Evolutionary conservation across 495 filamentous ascomycete species (phyloP).

Genomic region (Recurvomyces mirabilis): DNA sequence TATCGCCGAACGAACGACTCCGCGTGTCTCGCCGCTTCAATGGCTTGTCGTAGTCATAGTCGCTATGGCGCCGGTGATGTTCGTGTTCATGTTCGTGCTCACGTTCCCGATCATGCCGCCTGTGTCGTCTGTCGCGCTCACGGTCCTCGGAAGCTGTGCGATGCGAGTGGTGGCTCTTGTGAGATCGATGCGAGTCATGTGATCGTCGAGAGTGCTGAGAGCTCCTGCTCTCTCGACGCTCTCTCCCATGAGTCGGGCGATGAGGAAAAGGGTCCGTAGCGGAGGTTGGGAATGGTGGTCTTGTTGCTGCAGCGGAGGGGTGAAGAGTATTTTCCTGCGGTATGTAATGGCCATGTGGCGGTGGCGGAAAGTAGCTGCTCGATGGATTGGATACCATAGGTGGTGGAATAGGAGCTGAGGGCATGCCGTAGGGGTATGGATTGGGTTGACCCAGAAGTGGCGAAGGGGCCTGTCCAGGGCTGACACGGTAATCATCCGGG

Average conservation of each 20-base stretch:
- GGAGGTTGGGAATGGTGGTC: background rate
- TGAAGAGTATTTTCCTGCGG: background rate
- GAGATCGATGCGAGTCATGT: conserved; percentile 4
- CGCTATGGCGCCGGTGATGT: background rate
- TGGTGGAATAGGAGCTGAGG: background rate
- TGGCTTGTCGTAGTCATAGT: no score
- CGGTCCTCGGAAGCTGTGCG: background rate
- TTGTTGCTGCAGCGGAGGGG: background rate
- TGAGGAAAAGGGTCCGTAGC: background rate
- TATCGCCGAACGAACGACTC: no score
- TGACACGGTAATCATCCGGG: background rate
- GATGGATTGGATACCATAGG: background rate
- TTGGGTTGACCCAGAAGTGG: background rate
- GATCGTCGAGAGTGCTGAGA: conserved; percentile 1
- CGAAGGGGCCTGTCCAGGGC: background rate
- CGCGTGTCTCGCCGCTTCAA: no score
- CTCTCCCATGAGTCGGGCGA: background rate
- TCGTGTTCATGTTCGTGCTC: conserved; percentile 1
- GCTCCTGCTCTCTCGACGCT: conserved; percentile 1
- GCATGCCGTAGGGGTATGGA: background rate
- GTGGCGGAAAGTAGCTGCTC: background rate
- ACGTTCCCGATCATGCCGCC: background rate
- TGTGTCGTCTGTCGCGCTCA: background rate
- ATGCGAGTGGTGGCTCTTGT: conserved; percentile 4
- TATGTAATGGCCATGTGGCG: background rate